phyloP scores from a whole-genome alignment of 2,329 filamentous ascomycete species.

The Penicillium sp. region DNA sequence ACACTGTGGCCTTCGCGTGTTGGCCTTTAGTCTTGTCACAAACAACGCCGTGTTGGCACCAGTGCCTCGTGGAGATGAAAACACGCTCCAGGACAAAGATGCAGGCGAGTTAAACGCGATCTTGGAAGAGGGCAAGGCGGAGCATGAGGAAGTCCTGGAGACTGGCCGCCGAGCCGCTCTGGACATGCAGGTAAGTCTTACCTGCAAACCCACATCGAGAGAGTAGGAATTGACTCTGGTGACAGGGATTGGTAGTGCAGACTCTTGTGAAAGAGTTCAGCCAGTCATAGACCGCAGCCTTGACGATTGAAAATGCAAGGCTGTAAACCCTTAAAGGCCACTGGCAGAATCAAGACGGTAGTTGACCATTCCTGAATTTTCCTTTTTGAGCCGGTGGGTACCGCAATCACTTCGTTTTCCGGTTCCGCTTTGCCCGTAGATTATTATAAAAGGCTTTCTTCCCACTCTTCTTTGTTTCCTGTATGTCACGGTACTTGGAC shows the following conservation, averaged over 20 bases:
- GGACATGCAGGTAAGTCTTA: slow-evolving; percentile 56
- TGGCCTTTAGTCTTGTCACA: slow-evolving; percentile 63
- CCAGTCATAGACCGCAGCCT: slow-evolving; percentile 1
- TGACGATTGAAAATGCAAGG: neutral
- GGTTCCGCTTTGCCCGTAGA: slow-evolving; percentile 56
- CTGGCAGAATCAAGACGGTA: neutral
- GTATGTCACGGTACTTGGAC: slow-evolving; percentile 81
- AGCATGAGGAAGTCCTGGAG: slow-evolving; percentile 62
- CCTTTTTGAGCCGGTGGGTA: neutral
- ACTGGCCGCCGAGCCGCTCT: slow-evolving; percentile 56
- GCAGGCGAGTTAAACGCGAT: slow-evolving; percentile 51
- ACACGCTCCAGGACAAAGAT: slow-evolving; percentile 49
- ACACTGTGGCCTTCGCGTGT: slow-evolving; percentile 58
- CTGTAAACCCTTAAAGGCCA: neutral
- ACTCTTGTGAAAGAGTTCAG: slow-evolving; percentile 31
- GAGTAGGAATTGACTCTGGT: slow-evolving; percentile 17
- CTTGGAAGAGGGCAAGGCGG: slow-evolving; percentile 57
- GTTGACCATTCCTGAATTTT: neutral
- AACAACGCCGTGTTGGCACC: slow-evolving; percentile 60
- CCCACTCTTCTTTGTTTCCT: slow-evolving; percentile 75
- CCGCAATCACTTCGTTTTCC: slow-evolving; percentile 23
- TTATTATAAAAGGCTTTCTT: slow-evolving; percentile 87
- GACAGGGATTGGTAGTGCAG: slow-evolving; percentile 36
- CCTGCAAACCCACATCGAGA: neutral
- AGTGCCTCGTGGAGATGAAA: slow-evolving; percentile 55